Base-by-base conservation (phyloP, 75 land plant species). In the Adiantum capillusveneris region DNA sequence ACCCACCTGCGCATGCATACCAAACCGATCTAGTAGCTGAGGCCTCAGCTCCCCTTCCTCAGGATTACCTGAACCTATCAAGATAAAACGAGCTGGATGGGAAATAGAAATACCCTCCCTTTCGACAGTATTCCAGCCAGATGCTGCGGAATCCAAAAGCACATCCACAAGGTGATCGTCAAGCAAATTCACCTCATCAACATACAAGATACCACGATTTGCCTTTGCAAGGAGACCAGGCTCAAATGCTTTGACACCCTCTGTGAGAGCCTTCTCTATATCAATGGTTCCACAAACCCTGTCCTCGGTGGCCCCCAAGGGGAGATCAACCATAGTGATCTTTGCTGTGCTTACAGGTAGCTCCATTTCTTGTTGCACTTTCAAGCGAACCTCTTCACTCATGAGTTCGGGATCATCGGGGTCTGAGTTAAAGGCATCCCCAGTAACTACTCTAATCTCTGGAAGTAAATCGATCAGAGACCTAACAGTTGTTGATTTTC, bases 41-140 rank as follows among this genome's bases (percentile, higher is more conserved):
- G 99, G 99, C 75, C 99, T 72, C 0, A 95, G 81, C 69, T 95
- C 99, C 1, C 99, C 99, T 74, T 95, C 96, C 58, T 95, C 99
- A 13, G 99, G 99, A 53, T 95, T 95, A 1, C 99, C 99, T 0
- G 96, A 90, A 7, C 99, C 99, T 60, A 95, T 95, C 11, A 95
- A 69, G 37, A 95, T 95, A 31, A 95, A 95, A 30, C 99, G 67
- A 31, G 99, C 91, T 17, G 99, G 99, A 65, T 95, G 99, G 13
- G 99, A 90, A 31, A 95, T 90, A 7, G 99, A 95, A 18, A 95
- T 90, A 11, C 99, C 99, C 56, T 95, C 99, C 63, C 99, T 72
- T 65, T 95, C 99, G 14, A 95, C 99, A 7, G 99, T 95, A 67
- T 95, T 95, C 99, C 99, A 95, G 7, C 99, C 99, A 7, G 99